A percentile compares a stretch with the other conserved stretches of the same genome.
Conservation (phyloP, 345 rosid species). For the Arabidopsis suecica region DNA sequence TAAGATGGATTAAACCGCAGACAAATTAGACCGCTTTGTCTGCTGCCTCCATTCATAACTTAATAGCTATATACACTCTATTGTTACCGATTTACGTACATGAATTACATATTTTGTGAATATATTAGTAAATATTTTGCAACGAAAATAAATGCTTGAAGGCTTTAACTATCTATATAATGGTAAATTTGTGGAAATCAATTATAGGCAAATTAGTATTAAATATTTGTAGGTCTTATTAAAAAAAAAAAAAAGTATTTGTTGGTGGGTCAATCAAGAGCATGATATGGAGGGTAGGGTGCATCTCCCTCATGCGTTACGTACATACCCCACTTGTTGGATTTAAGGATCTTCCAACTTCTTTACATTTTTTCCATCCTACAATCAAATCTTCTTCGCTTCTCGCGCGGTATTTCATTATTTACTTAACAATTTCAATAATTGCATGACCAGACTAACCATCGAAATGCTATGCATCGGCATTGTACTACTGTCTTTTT, state of each 20-base stretch:
- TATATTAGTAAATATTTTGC: not conserved
- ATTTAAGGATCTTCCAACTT: conserved; percentile 42
- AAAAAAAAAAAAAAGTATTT: not conserved
- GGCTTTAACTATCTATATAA: not conserved
- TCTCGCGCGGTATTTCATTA: conserved; percentile 24
- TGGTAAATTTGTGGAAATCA: not conserved
- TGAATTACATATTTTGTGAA: not conserved
- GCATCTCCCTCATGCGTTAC: conserved; percentile 42
- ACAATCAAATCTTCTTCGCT: conserved; percentile 20
- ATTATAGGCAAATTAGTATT: not conserved
- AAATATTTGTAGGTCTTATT: not conserved
- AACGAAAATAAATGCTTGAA: not conserved
- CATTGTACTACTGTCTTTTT: conserved; percentile 28
- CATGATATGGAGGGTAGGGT: conserved; percentile 46
- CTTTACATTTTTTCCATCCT: not conserved
- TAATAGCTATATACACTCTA: not conserved
- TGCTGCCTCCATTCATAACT: too few species aligned
- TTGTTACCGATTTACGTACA: not conserved
- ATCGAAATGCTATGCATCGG: conserved; percentile 28
- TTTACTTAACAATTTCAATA: conserved; percentile 23
- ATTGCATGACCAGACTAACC: conserved; percentile 17
- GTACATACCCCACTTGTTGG: conserved; percentile 47
- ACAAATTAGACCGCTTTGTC: too few species aligned
- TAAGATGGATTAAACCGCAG: too few species aligned
- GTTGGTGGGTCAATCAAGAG: conserved; percentile 34